Percentiles rank a stretch among this genome's conserved stretches.
These are phyloP conservation scores for Tetrahymena thermophila DNA, from an alignment of 73 alveolate species.

Conservation along the genomic window DNA sequence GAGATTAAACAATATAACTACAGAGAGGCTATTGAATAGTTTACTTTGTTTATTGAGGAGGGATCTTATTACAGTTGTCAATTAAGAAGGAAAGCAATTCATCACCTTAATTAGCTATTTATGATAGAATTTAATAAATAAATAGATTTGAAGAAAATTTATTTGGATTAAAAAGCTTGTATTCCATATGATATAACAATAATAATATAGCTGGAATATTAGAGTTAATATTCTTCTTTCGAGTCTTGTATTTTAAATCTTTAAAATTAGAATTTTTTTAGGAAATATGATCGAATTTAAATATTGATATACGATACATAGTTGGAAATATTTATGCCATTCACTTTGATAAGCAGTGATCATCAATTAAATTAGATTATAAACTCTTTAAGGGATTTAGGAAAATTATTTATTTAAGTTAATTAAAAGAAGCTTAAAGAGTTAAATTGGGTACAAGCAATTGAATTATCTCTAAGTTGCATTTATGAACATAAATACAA, in stretches of 20 bases:
- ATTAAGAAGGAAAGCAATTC: neutral
- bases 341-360: neutral
- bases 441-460: neutral
- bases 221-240: neutral
- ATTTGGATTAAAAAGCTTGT: neutral
- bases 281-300: neutral
- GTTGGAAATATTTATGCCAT: neutral
- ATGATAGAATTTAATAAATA: neutral
- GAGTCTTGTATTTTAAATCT: neutral
- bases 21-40: neutral
- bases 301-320: neutral
- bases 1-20: neutral
- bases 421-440: neutral
- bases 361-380: neutral
- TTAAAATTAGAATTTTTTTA: neutral
- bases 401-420: neutral
- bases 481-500: neutral
- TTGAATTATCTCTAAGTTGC: neutral
- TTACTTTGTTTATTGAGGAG: neutral
- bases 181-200: neutral
- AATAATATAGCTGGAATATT: neutral
- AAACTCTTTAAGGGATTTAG: neutral
- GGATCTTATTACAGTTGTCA: neutral
- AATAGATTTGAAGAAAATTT: neutral
- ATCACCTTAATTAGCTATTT: neutral